phyloP scores from a whole-genome alignment of 208 protist species.

The Giardia muris region DNA sequence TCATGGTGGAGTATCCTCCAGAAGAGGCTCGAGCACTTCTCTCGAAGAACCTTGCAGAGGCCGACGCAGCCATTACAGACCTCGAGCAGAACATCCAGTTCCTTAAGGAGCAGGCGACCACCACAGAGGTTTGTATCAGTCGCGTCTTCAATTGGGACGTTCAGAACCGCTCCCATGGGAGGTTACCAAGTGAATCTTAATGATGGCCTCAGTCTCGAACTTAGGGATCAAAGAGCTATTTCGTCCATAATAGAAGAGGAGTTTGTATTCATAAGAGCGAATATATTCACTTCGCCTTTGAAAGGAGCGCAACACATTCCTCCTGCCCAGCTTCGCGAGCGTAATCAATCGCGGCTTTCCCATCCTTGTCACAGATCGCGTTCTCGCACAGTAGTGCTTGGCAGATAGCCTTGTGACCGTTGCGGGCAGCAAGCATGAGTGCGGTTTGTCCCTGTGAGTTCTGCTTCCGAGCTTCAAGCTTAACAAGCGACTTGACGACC shows the following conservation, averaged over 20 bases:
- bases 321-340: not conserved
- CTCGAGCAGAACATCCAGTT: slow-evolving; percentile 73
- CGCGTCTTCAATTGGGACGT: slow-evolving; percentile 31
- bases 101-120: slow-evolving; percentile 77
- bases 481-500: not conserved
- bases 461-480: not conserved
- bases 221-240: no score
- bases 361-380: not conserved
- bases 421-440: not conserved
- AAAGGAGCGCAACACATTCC: no score
- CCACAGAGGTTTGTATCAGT: slow-evolving; percentile 69
- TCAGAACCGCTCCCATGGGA: no score
- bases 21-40: slow-evolving; percentile 71
- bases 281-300: no score
- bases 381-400: not conserved
- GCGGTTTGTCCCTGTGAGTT: not conserved
- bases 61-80: slow-evolving; percentile 57
- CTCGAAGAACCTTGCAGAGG: slow-evolving; percentile 60
- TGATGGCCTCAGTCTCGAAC: no score
- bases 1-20: slow-evolving; percentile 79
- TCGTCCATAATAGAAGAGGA: no score
- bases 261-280: no score
- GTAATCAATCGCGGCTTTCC: not conserved
- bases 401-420: not conserved
- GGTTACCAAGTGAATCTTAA: no score